Evolutionary conservation across 176 grass and related monocot genomes (phyloP).

Genomic region (Thinopyrum elongatum): DNA sequence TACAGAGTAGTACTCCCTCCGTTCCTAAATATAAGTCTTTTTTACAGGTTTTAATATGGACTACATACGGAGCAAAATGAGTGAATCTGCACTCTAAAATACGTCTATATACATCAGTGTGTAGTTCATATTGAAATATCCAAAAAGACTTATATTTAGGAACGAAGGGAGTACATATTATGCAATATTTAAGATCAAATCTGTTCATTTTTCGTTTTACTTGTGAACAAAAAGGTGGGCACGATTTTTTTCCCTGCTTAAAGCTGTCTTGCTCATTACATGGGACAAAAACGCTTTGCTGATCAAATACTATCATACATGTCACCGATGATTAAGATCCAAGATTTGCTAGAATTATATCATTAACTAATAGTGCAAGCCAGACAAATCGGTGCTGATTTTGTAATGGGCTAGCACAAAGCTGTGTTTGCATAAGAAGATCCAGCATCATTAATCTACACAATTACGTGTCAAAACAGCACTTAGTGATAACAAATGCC

Average conservation of each 20-base stretch:
- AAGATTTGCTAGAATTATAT: background rate
- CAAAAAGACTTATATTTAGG: no score
- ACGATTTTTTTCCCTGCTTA: background rate
- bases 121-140: no score
- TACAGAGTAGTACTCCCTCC: no score
- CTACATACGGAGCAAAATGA: no score
- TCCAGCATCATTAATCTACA: background rate
- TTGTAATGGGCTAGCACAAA: background rate
- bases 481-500: background rate
- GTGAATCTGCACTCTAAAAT: no score
- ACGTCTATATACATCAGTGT: no score
- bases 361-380: background rate
- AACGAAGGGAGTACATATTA: background rate
- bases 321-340: background rate
- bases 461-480: background rate
- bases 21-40: no score
- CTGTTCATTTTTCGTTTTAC: background rate
- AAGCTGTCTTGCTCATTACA: background rate
- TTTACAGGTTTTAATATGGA: no score
- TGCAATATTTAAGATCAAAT: background rate
- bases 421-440: background rate
- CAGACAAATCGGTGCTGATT: background rate
- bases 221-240: background rate
- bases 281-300: slow-evolving; percentile 13
- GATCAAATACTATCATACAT: background rate